Conservation (phyloP, 352 stramenopile genomes). For the Globisporangium recalcitrans region DNA sequence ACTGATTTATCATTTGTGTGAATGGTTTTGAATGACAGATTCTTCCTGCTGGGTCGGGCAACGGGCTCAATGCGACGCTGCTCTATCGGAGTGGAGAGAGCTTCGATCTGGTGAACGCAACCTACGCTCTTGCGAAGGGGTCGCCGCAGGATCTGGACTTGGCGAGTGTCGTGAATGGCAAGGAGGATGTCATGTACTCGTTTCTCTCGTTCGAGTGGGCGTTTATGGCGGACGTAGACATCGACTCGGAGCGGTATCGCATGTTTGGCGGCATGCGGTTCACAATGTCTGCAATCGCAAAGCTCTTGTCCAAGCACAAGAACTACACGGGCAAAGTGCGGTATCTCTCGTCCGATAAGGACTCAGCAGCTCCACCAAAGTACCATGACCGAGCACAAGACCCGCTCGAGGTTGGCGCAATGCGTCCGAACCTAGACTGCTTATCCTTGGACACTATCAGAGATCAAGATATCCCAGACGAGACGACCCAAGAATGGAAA, state of each 20-base stretch:
- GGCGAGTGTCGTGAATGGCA: slow-evolving; percentile 40
- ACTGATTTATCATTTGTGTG: neutral
- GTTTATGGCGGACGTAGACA: slow-evolving; percentile 73
- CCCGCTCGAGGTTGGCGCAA: slow-evolving; percentile 5
- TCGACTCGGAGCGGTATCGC: slow-evolving; percentile 63
- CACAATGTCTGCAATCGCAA: slow-evolving; percentile 34
- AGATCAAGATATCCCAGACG: slow-evolving; percentile 4
- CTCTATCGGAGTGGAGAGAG: slow-evolving; percentile 43
- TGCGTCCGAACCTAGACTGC: slow-evolving; percentile 22
- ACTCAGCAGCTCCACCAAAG: slow-evolving; percentile 23
- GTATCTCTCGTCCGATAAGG: slow-evolving; percentile 31
- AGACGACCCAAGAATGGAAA: slow-evolving; percentile 21
- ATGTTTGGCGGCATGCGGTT: slow-evolving; percentile 55
- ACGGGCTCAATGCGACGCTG: slow-evolving; percentile 56
- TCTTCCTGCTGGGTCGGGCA: slow-evolving; percentile 53
- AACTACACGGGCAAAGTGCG: slow-evolving; percentile 35
- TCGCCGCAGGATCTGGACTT: slow-evolving; percentile 51
- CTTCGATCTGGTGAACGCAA: slow-evolving; percentile 47
- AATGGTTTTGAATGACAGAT: slow-evolving; percentile 19
- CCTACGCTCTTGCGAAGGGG: slow-evolving; percentile 64
- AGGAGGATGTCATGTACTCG: slow-evolving; percentile 55
- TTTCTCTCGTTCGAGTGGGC: slow-evolving; percentile 86
- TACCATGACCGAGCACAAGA: slow-evolving; percentile 27
- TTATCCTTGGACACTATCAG: slow-evolving; percentile 12
- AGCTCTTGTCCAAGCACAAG: slow-evolving; percentile 34